phyloP scores from a whole-genome alignment of 768 basidiomycete species.

The Paxillus rubicundulus region DNA sequence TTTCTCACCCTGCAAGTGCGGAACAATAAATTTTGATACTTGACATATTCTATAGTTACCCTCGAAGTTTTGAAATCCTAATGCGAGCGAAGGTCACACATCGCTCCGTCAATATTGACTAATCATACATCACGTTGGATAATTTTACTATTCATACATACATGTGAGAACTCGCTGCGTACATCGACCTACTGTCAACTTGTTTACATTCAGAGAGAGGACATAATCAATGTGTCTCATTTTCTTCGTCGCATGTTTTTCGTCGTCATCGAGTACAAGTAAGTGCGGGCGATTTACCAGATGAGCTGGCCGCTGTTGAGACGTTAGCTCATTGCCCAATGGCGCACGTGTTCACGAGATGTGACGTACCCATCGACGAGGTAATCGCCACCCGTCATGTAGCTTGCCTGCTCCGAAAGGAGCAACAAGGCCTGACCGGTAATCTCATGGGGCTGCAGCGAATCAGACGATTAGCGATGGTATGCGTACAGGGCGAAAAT shows the following conservation, averaged over 20 bases:
- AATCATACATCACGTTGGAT: too few species aligned
- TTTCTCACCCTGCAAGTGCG: too few species aligned
- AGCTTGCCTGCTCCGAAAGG: conserved; percentile 49
- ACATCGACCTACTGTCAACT: too few species aligned
- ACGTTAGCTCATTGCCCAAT: not conserved
- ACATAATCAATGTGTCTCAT: not conserved
- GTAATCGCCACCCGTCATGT: conserved; percentile 59
- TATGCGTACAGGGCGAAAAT: not conserved
- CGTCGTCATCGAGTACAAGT: too few species aligned
- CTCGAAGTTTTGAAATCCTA: too few species aligned
- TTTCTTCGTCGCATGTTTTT: not conserved
- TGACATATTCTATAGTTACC: too few species aligned
- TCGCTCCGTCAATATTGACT: too few species aligned
- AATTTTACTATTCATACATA: too few species aligned
- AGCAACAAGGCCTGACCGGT: conserved; percentile 52
- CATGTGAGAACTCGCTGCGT: too few species aligned
- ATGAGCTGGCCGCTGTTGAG: conserved; percentile 26
- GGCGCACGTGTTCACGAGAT: not conserved
- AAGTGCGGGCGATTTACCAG: conserved; percentile 19
- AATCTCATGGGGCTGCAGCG: conserved; percentile 52
- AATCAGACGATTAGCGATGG: not conserved
- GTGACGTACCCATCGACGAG: conserved; percentile 52
- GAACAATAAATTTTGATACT: too few species aligned
- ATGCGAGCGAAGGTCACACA: too few species aligned
- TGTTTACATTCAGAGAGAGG: too few species aligned